These are phyloP conservation scores for Goffeauzyma gilvescens DNA, from an alignment of 768 basidiomycete genomes.

Conservation along the genomic window DNA sequence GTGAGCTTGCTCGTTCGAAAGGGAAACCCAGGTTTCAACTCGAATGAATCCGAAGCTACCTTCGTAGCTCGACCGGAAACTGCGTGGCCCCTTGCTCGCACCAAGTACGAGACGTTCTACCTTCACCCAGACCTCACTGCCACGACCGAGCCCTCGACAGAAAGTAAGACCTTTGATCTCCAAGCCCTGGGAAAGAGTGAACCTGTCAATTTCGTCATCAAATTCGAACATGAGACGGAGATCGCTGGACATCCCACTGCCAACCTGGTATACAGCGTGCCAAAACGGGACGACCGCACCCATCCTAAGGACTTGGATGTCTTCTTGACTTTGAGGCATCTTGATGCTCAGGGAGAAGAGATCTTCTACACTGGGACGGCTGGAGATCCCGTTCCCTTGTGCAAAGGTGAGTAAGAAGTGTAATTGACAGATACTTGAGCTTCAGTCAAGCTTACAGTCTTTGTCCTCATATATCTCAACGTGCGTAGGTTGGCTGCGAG, in stretches of 20 bases:
- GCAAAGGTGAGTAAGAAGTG: constrained; percentile 10
- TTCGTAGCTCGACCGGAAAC: constrained; percentile 14
- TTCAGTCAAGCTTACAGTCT: background rate
- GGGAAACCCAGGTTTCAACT: constrained; percentile 23
- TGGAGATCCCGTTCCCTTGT: constrained; percentile 16
- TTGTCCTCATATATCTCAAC: too few species aligned
- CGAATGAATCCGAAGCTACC: constrained; percentile 17
- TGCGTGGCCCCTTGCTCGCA: constrained; percentile 18
- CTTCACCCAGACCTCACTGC: constrained; percentile 7
- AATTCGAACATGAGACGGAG: constrained; percentile 15
- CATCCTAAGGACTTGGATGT: constrained; percentile 18
- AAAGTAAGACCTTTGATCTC: constrained; percentile 4
- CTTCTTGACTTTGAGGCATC: constrained; percentile 15
- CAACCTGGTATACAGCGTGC: constrained; percentile 8
- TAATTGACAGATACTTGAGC: background rate
- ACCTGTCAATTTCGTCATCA: constrained; percentile 8
- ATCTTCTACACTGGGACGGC: constrained; percentile 18
- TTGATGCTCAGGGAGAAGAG: constrained; percentile 15
- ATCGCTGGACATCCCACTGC: constrained; percentile 17
- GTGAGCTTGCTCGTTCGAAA: constrained; percentile 18
- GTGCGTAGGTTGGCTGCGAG: constrained; percentile 20
- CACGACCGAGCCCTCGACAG: background rate
- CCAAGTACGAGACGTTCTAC: constrained; percentile 11
- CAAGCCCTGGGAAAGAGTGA: constrained; percentile 11
- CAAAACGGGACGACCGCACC: constrained; percentile 9